Evolutionary conservation across 148 eudicot species (phyloP), one percentile per base, ranked within the genome.

Genomic region (Fagopyrum tataricum): DNA sequence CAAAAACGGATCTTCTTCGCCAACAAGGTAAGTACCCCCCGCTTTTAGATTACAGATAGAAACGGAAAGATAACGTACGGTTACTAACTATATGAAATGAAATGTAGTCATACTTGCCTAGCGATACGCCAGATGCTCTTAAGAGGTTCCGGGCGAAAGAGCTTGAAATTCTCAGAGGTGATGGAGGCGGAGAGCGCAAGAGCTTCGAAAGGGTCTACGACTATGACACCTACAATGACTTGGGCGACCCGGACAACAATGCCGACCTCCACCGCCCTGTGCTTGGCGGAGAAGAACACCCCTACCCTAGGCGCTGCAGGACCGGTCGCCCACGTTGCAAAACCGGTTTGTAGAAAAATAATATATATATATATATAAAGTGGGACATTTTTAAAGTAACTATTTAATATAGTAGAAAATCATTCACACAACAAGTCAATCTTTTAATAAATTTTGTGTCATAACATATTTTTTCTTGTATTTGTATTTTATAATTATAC

Each of bases 1-100:
- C 66, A 75, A 0, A 84, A 83, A 69, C 77, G 96, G 48, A 61
- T 85, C 5, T 90, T 88, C 74, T 90, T 90, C 73, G 43, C 79
- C 4, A 70, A 80, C 72, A 88, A 88, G 96, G 96, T 87, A 49
- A 7, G 8, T 11, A 7, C 14, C 31, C 11, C 1, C n/a, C 13
- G 4, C 13, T 31, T 2, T 31, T 31, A 31, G 37, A 31, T 31
- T 31, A 2, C 37, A 31, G 2, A n/a, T 31, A 31, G 37, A 31
- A n/a, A n/a, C n/a, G n/a, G n/a, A n/a, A n/a, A n/a, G n/a, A n/a
- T n/a, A n/a, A n/a, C n/a, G n/a, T n/a, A n/a, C n/a, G n/a, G n/a
- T n/a, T n/a, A n/a, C n/a, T n/a, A n/a, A n/a, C n/a, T n/a, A n/a
- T n/a, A n/a, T n/a, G n/a, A n/a, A n/a, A n/a, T n/a, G n/a, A n/a